Conservation (phyloP, 2,329 filamentous ascomycete species). For the Trichoderma sp. region DNA sequence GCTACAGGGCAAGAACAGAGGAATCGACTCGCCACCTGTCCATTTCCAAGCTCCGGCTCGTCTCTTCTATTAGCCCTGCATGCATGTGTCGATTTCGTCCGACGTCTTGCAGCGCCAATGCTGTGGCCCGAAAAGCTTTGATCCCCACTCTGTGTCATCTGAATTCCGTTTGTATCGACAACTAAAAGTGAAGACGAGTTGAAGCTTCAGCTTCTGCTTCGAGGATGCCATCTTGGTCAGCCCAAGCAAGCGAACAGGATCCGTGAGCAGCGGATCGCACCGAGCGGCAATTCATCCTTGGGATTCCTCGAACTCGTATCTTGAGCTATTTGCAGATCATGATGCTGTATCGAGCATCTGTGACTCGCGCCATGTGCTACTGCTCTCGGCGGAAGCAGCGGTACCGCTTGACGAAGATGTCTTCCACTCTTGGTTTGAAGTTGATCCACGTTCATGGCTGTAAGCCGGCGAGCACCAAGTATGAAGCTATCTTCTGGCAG, state of each 20-base stretch:
- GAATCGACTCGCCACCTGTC: not conserved
- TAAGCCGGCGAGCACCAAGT: not conserved
- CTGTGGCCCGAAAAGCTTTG: constrained; percentile 12
- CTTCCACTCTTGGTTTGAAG: not conserved
- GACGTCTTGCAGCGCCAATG: constrained; percentile 24
- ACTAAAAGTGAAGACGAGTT: not conserved
- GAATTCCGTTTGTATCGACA: not conserved
- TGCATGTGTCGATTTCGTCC: constrained; percentile 15
- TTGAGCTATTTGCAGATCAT: not conserved
- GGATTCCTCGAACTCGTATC: not conserved
- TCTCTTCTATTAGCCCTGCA: not conserved
- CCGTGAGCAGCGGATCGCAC: constrained; percentile 13
- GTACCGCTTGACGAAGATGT: not conserved
- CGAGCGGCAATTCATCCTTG: not conserved
- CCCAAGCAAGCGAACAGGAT: not conserved
- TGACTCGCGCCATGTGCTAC: not conserved
- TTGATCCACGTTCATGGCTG: not conserved
- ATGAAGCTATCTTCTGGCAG: not conserved
- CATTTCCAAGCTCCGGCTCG: not conserved
- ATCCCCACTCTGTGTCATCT: not conserved
- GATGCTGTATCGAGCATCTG: constrained; percentile 1
- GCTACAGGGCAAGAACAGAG: not conserved
- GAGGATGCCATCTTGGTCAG: not conserved
- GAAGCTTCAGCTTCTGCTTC: not conserved
- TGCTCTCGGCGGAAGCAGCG: not conserved